Conservation (phyloP, 139 green algal species). For the Picochlorum sp. region DNA sequence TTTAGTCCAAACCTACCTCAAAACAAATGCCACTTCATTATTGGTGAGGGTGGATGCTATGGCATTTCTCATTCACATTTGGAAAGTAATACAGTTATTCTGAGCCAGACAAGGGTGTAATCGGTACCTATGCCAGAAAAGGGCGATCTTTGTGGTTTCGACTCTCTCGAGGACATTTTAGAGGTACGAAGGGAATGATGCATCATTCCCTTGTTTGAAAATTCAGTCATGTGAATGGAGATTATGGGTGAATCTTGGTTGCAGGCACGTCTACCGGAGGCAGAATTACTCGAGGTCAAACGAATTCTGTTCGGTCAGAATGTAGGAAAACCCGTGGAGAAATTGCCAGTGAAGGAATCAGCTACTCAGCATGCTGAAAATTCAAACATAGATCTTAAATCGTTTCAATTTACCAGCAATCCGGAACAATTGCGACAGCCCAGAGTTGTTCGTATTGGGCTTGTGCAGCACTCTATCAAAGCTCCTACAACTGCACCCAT, state of each 20-base stretch:
- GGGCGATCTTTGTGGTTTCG: constrained; percentile 14
- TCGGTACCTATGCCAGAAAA: too few species aligned
- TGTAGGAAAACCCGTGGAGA: constrained; percentile 40
- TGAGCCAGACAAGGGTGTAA: too few species aligned
- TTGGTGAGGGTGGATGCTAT: too few species aligned
- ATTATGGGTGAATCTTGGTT: neutral
- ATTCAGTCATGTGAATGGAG: neutral
- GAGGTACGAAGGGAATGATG: constrained; percentile 16
- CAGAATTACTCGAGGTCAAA: constrained; percentile 57
- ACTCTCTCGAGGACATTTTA: constrained; percentile 30
- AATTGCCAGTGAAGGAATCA: constrained; percentile 21
- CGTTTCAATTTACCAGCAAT: constrained; percentile 63
- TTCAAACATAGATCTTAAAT: constrained; percentile 59
- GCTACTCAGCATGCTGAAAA: neutral
- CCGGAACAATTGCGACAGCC: constrained; percentile 71
- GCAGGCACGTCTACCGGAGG: constrained; percentile 53
- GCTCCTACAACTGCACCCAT: constrained; percentile 74
- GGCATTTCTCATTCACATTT: too few species aligned
- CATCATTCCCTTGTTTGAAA: neutral
- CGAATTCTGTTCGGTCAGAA: constrained; percentile 76
- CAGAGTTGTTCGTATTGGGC: constrained; percentile 63
- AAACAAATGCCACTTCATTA: too few species aligned
- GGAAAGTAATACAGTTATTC: too few species aligned
- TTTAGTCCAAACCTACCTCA: too few species aligned
- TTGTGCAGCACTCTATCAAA: constrained; percentile 81